phyloP scores from a whole-genome alignment of 176 grass and related monocot species.

The maize (Zea mays) region Zm-B73-REFERENCE-NAM-5.0 NC_050096.1:307510501-307511000 shows the following conservation, averaged over 20 bases:
- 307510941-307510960: no score
- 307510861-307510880: neutral
- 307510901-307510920: no score
- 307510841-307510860: neutral
- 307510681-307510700: no score
- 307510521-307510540: slow-evolving; percentile 41
- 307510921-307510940: no score
- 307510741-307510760: neutral
- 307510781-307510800: no score
- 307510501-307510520: slow-evolving; percentile 53
- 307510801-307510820: neutral
- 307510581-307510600: slow-evolving; percentile 14
- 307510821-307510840: slow-evolving; percentile 21
- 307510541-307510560: slow-evolving; percentile 31
- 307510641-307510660: neutral
- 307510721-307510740: neutral
- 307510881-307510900: no score
- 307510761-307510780: neutral
- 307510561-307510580: slow-evolving; percentile 21
- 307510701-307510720: neutral
- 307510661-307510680: neutral
- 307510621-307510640: neutral
- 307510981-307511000: no score
- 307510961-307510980: no score
- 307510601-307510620: slow-evolving; percentile 12